phyloP scores from a whole-genome alignment of 768 basidiomycete species.

The Erythrobasidium yunnanense region DNA sequence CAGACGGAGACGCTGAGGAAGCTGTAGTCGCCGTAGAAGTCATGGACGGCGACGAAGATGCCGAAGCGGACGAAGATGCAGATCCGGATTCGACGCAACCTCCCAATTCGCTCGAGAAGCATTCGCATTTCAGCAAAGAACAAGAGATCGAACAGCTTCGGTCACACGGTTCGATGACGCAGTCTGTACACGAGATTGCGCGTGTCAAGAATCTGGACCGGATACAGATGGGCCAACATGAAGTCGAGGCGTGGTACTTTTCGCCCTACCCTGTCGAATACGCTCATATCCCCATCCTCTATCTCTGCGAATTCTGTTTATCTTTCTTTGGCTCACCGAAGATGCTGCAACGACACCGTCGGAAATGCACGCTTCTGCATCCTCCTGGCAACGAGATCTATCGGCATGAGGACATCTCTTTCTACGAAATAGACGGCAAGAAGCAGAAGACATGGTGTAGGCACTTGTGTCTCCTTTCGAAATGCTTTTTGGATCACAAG shows the following conservation, averaged over 20 bases:
- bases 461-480: slow-evolving; percentile 88
- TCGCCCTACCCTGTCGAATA: slow-evolving; percentile 98
- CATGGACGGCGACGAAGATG: slow-evolving; percentile 52
- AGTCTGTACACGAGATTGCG: slow-evolving; percentile 92
- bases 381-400: slow-evolving; percentile 99
- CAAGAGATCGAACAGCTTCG: slow-evolving; percentile 98
- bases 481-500: slow-evolving; percentile 98
- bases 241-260: slow-evolving; percentile 99
- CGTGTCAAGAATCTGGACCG: slow-evolving; percentile 97
- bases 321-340: slow-evolving; percentile 80
- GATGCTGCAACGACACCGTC: slow-evolving; percentile 83
- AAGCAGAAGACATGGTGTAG: slow-evolving; percentile 92
- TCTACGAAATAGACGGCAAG: slow-evolving; percentile 97
- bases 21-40: slow-evolving; percentile 25
- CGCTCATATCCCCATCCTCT: slow-evolving; percentile 84
- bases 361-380: slow-evolving; percentile 77
- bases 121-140: slow-evolving; percentile 76
- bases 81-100: slow-evolving; percentile 54
- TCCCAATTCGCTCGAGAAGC: slow-evolving; percentile 47
- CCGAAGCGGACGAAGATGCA: slow-evolving; percentile 46
- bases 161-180: slow-evolving; percentile 96
- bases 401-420: slow-evolving; percentile 89
- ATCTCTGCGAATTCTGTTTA: slow-evolving; percentile 97
- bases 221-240: slow-evolving; percentile 87
- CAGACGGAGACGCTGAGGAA: slow-evolving; percentile 48